Evolutionary conservation across 1,284 basidiomycete genomes (phyloP).

Genomic region (Malassezia sp.): DNA sequence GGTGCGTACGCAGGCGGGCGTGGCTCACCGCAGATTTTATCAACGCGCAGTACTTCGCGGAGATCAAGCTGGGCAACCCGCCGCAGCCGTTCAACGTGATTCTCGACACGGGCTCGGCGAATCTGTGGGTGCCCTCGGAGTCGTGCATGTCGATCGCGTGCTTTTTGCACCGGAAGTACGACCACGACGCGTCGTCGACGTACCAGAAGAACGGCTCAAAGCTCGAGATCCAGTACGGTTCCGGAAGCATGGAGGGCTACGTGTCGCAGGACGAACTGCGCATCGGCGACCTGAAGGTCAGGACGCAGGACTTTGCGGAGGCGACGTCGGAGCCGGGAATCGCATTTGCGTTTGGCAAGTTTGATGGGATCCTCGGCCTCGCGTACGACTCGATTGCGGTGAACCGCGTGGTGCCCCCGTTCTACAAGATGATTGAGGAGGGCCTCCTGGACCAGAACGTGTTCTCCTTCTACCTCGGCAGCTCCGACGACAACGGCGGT

Average conservation of each 20-base stretch:
- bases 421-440: constrained; percentile 85
- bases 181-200: constrained; percentile 66
- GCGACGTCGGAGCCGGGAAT: constrained; percentile 93
- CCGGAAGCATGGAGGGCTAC: constrained; percentile 91
- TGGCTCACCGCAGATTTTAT: too few relatives aligned
- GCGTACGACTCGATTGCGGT: constrained; percentile 93
- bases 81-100: constrained; percentile 65
- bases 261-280: constrained; percentile 72
- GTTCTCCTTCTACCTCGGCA: constrained; percentile 88
- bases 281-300: constrained; percentile 75
- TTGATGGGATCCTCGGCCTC: constrained; percentile 86
- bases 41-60: constrained; percentile 93
- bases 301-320: constrained; percentile 81
- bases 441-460: constrained; percentile 71
- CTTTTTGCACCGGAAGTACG: constrained; percentile 91
- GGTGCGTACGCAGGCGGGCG: too few relatives aligned
- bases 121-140: constrained; percentile 82
- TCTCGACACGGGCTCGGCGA: constrained; percentile 78
- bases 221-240: constrained; percentile 91
- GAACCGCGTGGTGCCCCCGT: constrained; percentile 83
- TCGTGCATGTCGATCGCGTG: constrained; percentile 91
- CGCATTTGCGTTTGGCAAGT: constrained; percentile 82
- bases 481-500: constrained; percentile 76
- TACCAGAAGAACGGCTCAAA: constrained; percentile 83
- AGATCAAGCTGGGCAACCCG: constrained; percentile 71